Base-by-base conservation (phyloP, 768 basidiomycete genomes). In the Sporobolomyces pararoseus region DNA sequence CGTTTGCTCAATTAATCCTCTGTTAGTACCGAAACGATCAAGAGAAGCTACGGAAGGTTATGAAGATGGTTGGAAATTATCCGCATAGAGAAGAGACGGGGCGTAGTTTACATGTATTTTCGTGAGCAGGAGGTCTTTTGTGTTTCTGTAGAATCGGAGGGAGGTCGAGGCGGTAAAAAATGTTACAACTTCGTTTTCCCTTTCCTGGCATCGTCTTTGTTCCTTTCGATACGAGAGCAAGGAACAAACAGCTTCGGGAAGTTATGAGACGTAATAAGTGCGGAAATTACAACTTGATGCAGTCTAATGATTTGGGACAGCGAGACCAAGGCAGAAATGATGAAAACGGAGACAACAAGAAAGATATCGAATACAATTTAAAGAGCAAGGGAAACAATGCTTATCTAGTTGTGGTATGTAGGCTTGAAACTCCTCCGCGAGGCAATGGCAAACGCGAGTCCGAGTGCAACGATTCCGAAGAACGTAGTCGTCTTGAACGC, bases 1-100 rank as follows among this genome's bases (percentile, higher is more conserved):
- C 9, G 10, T 42, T 42, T 17, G 10, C 39, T 42, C 39, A 17
- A 42, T 42, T 17, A 47, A 47, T 14, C 46, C 39, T 9, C 39
- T 2, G 16, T 10, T 63, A 77, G 76, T 77, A 7, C 76, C 76
- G 5, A 73, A 59, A 49, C 75, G 76, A 46, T 57, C 71, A 68
- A 62, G 76, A 32, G 66, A 75, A 50, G 21, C 67, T 35, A 54
- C 65, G 3, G 34, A 61, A n/a, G 76, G 76, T 47, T 77, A 71
- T 74, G 76, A 77, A 52, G 76, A 77, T 61, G 70, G 66, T n/a
- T 74, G 73, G 70, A 65, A 65, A 64, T 64, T 70, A 27, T 46
- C 57, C 31, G 70, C 66, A 57, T 71, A 50, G 23, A 47, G 46
- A 5, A n/a, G 5, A 9, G 39, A 42, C 39, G 39, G 39, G 10